Base-by-base conservation (phyloP, 352 stramenopile species). In the Globisporangium paroecandrum region DNA sequence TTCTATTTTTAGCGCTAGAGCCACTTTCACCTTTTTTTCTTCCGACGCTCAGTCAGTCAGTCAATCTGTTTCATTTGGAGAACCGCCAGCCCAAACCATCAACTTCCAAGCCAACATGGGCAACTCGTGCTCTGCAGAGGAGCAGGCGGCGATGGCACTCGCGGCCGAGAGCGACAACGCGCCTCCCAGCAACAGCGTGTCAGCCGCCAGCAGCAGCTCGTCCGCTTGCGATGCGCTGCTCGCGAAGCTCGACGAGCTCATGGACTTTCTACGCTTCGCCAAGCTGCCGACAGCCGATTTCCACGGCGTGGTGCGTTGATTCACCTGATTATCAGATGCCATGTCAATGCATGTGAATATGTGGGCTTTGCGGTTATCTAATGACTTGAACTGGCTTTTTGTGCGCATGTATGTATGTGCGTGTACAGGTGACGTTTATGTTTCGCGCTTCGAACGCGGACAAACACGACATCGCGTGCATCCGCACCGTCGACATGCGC, bases 191-290 rank as follows among this genome's bases (percentile, higher is more conserved):
- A 36, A n/a, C 60, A 36, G 25, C 60, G 25, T 20, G 20, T 10
- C 29, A n/a, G 15, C 20, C 34, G 27, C 13, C 51, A 51, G 55
- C 22, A 12, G 25, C 62, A 34, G 47, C 29, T 34, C 22, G 9
- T 55, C 62, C 27, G 77, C 79, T n/a, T 95, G 87, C 73, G 87
- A 90, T 58, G 77, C 75, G 46, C 74, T 93, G 20, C 65, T 91
- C 72, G 85, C 81, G 62, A 95, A 93, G 66, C 77, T 95, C 25
- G 81, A 92, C 43, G 87, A 95, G 65, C 80, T 95, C 60, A 95
- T 95, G 85, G 83, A 87, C 76, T 95, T 92, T 69, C 65, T 95
- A 56, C 75, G 77, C 73, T 95, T 92, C 61, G 67, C 85, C 18
- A 80, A 72, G 69, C 72, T 79, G 1, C 70, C 75, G 7, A 70